These are phyloP conservation scores for Neurospora crassa DNA, from an alignment of 2,329 filamentous ascomycete genomes.

Conservation along the genomic window DNA sequence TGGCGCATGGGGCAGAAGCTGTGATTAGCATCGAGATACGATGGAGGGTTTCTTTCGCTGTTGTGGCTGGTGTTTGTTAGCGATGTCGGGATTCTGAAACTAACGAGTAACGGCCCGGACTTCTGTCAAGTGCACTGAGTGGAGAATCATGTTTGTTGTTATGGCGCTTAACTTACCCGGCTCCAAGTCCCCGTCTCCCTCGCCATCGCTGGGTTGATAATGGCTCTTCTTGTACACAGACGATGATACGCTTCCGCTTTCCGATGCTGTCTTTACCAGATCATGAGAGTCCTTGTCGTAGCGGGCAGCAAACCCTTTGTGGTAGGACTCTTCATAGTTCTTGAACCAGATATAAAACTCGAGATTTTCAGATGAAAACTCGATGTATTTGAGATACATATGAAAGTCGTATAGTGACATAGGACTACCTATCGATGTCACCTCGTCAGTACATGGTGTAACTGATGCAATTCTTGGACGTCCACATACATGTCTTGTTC, in stretches of 20 bases:
- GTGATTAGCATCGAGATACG: conserved; percentile 27
- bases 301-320: conserved; percentile 10
- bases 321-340: conserved; percentile 30
- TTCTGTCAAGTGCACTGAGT: background rate
- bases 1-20: conserved; percentile 19
- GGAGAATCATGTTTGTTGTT: background rate
- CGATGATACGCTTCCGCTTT: conserved; percentile 17
- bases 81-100: background rate
- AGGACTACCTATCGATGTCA: conserved; percentile 27
- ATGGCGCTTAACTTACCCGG: conserved; percentile 19
- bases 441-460: conserved; percentile 1
- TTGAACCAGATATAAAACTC: conserved; percentile 42
- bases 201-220: conserved; percentile 8
- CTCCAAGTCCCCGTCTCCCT: conserved; percentile 21
- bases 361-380: conserved; percentile 38
- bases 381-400: conserved; percentile 41
- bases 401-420: conserved; percentile 42
- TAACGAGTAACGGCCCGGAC: background rate
- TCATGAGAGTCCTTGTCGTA: conserved; percentile 18
- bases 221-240: conserved; percentile 16
- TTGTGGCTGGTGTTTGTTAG: background rate
- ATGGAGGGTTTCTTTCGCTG: conserved; percentile 23
- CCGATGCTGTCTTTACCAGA: conserved; percentile 17
- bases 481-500: conserved; percentile 34
- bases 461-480: background rate